Evolutionary conservation across 208 protist species (phyloP), one percentile per base, ranked within the genome.

Genomic region (Trypanosoma avium): DNA sequence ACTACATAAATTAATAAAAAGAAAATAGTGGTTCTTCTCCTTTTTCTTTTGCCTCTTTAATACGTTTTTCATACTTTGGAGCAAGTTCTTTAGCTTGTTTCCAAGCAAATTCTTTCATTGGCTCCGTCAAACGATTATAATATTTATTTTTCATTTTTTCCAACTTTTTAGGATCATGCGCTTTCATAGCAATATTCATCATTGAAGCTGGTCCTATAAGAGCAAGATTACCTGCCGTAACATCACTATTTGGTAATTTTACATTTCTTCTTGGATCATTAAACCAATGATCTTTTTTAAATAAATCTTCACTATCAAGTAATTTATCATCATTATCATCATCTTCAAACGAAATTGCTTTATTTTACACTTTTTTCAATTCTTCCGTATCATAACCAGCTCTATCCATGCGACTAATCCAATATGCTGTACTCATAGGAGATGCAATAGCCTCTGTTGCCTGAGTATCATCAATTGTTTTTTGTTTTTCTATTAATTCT

Each of bases 141-240:
- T 93, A 92, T 77, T 92, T 93, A 47, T 91, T 75, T 47, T 78
- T 80, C 83, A 93, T 88, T 72, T 92, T 93, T 52, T 96, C 79
- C 32, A 92, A 71, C 58, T 77, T 81, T 61, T 92, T 83, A 12
- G 90, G 90, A 47, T 93, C 78, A 35, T 79, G 81, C 0, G 79
- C 81, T 70, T 94, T 96, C 74, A 89, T 77, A 19, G 87, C 90
- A 36, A 92, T 80, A 65, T 93, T 93, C 90, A 96, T 87, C 83
- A 94, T 92, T 22, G 87, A 90, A 2, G 90, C 87, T 24, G 90
- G 90, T 2, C 83, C 82, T 48, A 93, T 89, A 47, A 92, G 68
- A 42, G 85, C 81, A 36, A 96, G 76, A 69, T 93, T 80, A 7
- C 90, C 85, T 8, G 79, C 77, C 21, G 84, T 90, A 57, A 93